Evolutionary conservation across 495 filamentous ascomycete genomes (phyloP).

Genomic region (Aspergillus avenaceus): DNA sequence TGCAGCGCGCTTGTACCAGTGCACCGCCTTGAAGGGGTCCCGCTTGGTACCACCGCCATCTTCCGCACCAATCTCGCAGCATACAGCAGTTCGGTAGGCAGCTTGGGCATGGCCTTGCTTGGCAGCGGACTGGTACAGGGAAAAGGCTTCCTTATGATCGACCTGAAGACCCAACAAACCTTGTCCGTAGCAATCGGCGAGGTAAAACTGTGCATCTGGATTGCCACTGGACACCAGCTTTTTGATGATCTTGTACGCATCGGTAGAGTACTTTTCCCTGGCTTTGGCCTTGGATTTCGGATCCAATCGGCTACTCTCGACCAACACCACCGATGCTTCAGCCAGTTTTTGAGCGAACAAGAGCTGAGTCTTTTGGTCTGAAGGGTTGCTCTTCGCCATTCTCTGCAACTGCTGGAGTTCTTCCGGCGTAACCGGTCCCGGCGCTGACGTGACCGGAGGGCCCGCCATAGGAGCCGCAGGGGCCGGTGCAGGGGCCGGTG

Average conservation of each 20-base stretch:
- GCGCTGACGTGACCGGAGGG: constrained; percentile 21
- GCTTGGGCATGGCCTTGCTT: constrained; percentile 80
- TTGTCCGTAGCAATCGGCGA: constrained; percentile 85
- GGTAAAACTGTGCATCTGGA: constrained; percentile 86
- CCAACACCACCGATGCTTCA: constrained; percentile 75
- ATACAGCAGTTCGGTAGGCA: constrained; percentile 93
- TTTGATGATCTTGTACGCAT: constrained; percentile 86
- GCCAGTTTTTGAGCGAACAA: constrained; percentile 78
- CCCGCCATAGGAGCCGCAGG: constrained; percentile 30
- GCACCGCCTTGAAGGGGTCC: constrained; percentile 88
- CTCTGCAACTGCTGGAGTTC: constrained; percentile 74
- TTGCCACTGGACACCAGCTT: constrained; percentile 67
- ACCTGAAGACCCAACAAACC: constrained; percentile 64
- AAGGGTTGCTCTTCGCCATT: constrained; percentile 61
- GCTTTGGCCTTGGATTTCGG: constrained; percentile 67
- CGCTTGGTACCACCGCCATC: constrained; percentile 87
- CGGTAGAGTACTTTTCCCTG: constrained; percentile 77
- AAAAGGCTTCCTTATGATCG: constrained; percentile 87
- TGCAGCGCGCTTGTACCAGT: constrained; percentile 95
- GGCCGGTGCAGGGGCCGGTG: constrained; percentile 24
- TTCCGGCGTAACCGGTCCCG: constrained; percentile 62
- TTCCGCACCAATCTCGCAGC: constrained; percentile 94
- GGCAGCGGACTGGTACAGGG: constrained; percentile 87
- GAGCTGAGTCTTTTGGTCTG: constrained; percentile 67
- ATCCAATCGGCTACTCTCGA: constrained; percentile 67